Conservation (phyloP, 1,139 yeast genomes). For the Suhomyces bokatorum region DNA sequence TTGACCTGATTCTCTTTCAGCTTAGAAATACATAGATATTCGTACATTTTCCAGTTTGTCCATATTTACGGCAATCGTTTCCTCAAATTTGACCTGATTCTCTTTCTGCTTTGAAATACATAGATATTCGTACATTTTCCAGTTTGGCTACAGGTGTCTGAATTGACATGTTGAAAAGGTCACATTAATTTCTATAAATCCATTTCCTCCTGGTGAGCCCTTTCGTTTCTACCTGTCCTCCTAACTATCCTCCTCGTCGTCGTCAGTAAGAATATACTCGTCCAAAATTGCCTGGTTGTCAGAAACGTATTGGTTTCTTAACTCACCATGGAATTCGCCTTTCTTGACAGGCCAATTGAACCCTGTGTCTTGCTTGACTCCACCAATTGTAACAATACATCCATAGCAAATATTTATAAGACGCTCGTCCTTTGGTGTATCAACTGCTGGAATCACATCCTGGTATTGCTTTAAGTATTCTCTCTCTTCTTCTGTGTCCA, state of each 20-base stretch:
- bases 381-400: conserved; percentile 63
- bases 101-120: too few species aligned
- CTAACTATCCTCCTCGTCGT: conserved; percentile 20
- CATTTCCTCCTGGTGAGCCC: too few species aligned
- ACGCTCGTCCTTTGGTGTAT: conserved; percentile 3
- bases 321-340: conserved; percentile 22
- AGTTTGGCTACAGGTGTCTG: too few species aligned
- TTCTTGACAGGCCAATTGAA: conserved; percentile 55
- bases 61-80: too few species aligned
- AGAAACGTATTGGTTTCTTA: conserved; percentile 10
- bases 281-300: conserved; percentile 28
- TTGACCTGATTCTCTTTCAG: too few species aligned
- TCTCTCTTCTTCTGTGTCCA: conserved; percentile 50
- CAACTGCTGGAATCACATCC: conserved; percentile 1
- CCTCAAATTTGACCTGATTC: too few species aligned
- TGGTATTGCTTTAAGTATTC: conserved; percentile 32
- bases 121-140: too few species aligned
- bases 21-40: too few species aligned
- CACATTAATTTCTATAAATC: too few species aligned
- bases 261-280: conserved; percentile 52
- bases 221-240: too few species aligned
- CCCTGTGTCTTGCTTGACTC: conserved; percentile 32
- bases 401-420: conserved; percentile 66
- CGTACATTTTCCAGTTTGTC: too few species aligned
- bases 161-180: too few species aligned